phyloP scores from a whole-genome alignment of 495 filamentous ascomycete species.

The Platismatia glauca region DNA sequence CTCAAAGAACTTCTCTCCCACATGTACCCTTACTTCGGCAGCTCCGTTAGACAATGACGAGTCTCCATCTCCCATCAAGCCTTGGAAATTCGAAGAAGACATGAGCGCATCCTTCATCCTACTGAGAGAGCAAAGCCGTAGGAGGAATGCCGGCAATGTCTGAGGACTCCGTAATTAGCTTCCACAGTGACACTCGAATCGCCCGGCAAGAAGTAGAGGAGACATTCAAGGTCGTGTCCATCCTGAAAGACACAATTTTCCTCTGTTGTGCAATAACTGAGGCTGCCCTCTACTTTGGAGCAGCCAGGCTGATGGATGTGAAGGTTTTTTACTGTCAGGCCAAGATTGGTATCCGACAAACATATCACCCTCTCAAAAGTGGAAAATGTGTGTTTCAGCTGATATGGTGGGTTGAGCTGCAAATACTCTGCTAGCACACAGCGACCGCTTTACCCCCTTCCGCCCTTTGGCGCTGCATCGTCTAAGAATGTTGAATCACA shows the following conservation, averaged over 20 bases:
- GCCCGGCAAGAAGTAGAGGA: not conserved
- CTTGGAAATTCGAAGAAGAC: not conserved
- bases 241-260: not conserved
- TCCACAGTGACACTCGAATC: not conserved
- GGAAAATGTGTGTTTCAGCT: not conserved
- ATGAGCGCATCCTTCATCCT: not conserved
- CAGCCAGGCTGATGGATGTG: not conserved
- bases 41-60: not conserved
- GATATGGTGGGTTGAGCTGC: not conserved
- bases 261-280: not conserved
- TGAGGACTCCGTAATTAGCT: not conserved
- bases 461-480: not conserved
- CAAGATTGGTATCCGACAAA: not conserved
- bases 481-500: not conserved
- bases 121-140: not conserved
- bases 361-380: not conserved
- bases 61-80: not conserved
- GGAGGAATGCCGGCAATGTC: not conserved
- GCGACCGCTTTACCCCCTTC: not conserved
- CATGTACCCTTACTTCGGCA: not conserved
- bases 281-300: not conserved
- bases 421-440: not conserved
- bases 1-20: not conserved
- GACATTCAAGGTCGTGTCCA: not conserved
- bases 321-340: not conserved